Conservation (phyloP, 805 yeast genomes). For the Osmozyma mogii region DNA sequence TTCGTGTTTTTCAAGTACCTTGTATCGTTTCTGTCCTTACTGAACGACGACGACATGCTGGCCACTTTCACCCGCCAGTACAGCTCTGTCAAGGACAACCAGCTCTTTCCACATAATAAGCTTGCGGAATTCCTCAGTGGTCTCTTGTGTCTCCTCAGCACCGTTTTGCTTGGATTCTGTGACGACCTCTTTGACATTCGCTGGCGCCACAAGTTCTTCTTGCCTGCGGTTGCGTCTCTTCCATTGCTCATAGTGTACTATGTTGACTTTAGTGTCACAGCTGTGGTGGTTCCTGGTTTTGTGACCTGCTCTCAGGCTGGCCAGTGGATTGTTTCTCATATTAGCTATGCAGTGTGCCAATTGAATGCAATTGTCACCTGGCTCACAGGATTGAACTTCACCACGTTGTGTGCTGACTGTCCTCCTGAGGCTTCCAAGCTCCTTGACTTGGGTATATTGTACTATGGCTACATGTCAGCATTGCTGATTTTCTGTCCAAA, state of each 20-base stretch:
- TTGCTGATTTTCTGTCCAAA: constrained; percentile 93
- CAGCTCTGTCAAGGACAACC: constrained; percentile 20
- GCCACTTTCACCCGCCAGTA: constrained; percentile 29
- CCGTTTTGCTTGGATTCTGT: constrained; percentile 77
- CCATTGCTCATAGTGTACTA: constrained; percentile 88
- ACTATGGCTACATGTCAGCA: constrained; percentile 85
- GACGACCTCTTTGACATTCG: constrained; percentile 94
- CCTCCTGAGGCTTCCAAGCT: constrained; percentile 40
- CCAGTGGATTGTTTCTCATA: constrained; percentile 14
- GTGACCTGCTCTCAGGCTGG: constrained; percentile 32
- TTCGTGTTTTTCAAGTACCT: constrained; percentile 74
- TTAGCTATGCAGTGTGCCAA: constrained; percentile 15
- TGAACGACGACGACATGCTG: constrained; percentile 28
- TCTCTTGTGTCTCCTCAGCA: constrained; percentile 72
- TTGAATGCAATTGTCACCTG: constrained; percentile 26
- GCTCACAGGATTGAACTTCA: constrained; percentile 31
- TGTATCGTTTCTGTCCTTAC: constrained; percentile 36
- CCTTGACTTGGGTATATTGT: constrained; percentile 70
- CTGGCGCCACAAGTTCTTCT: constrained; percentile 95
- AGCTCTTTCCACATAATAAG: constrained; percentile 68
- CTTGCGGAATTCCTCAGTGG: constrained; percentile 84
- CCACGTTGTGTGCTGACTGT: constrained; percentile 26
- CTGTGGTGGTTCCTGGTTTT: constrained; percentile 72
- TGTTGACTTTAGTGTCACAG: constrained; percentile 89
- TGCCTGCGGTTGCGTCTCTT: constrained; percentile 90